phyloP scores from a whole-genome alignment of 2,329 filamentous ascomycete genomes.

The Colletotrichum cuscutae region DNA sequence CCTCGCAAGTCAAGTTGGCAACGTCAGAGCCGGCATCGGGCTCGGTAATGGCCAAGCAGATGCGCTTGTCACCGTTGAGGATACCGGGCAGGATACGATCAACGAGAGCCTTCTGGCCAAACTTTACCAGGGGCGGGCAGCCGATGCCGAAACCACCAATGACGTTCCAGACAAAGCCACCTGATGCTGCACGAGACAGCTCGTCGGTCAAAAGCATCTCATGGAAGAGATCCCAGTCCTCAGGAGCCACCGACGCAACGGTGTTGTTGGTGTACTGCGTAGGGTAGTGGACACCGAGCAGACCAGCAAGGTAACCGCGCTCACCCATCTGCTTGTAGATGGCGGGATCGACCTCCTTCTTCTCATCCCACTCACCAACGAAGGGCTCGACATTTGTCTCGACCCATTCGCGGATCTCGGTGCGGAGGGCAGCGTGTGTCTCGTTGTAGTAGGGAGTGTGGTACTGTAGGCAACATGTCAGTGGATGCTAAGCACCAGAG shows the following conservation, averaged over 20 bases:
- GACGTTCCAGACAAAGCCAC: slow-evolving; percentile 96
- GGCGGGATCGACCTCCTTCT: slow-evolving; percentile 84
- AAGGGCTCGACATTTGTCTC: slow-evolving; percentile 89
- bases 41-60: slow-evolving; percentile 97
- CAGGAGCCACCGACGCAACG: slow-evolving; percentile 81
- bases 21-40: slow-evolving; percentile 96
- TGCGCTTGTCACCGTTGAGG: slow-evolving; percentile 91
- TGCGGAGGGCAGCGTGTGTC: slow-evolving; percentile 88
- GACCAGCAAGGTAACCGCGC: slow-evolving; percentile 90
- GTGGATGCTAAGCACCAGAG: not conserved
- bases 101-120: slow-evolving; percentile 85
- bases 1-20: slow-evolving; percentile 94
- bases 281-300: slow-evolving; percentile 87
- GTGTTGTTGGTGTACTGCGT: slow-evolving; percentile 76
- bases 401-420: slow-evolving; percentile 92
- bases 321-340: slow-evolving; percentile 98
- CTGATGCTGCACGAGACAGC: slow-evolving; percentile 86
- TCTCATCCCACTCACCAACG: slow-evolving; percentile 97
- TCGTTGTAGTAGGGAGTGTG: slow-evolving; percentile 98
- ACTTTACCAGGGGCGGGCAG: slow-evolving; percentile 90
- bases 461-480: slow-evolving; percentile 67
- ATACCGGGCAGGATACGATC: slow-evolving; percentile 91
- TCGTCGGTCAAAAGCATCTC: slow-evolving; percentile 97
- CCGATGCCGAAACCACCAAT: slow-evolving; percentile 98
- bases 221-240: slow-evolving; percentile 99